Conservation (phyloP, 345 rosid genomes). For the Camelina neglecta region DNA sequence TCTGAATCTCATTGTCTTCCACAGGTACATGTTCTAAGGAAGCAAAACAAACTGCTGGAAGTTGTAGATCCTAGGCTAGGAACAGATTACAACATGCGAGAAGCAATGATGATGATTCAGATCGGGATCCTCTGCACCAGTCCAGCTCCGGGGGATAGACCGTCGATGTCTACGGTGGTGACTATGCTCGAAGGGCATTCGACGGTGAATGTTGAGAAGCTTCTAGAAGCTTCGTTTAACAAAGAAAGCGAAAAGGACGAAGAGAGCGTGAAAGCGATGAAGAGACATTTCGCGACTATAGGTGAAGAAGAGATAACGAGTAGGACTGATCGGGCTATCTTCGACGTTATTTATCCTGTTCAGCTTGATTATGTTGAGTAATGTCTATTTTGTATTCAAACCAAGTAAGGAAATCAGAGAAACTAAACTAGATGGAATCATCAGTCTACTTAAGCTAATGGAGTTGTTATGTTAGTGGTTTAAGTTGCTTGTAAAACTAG, state of each 20-base stretch:
- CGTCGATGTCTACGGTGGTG: slow-evolving; percentile 62
- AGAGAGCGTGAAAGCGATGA: slow-evolving; percentile 44
- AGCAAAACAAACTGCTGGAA: slow-evolving; percentile 46
- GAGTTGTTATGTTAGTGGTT: no score
- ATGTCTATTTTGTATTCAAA: no score
- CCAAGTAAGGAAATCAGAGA: no score
- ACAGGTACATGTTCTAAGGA: slow-evolving; percentile 51
- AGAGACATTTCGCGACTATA: slow-evolving; percentile 36
- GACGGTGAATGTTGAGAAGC: slow-evolving; percentile 40
- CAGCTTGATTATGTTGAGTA: no score
- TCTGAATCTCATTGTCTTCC: background rate
- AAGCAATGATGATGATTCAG: slow-evolving; percentile 53
- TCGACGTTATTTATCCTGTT: no score
- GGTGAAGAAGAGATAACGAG: background rate
- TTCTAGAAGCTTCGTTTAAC: slow-evolving; percentile 35
- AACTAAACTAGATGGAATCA: no score
- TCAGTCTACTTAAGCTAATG: no score
- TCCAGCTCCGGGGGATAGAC: slow-evolving; percentile 49
- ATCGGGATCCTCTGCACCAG: slow-evolving; percentile 57
- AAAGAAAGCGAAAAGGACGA: slow-evolving; percentile 29
- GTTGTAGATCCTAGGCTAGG: slow-evolving; percentile 56
- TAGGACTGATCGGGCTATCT: background rate
- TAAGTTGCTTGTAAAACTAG: no score
- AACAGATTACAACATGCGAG: slow-evolving; percentile 49
- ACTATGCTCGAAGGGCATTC: slow-evolving; percentile 62